These are phyloP conservation scores for Furcasterigmium furcatum DNA, from an alignment of 2,329 filamentous ascomycete species.

Conservation along the genomic window DNA sequence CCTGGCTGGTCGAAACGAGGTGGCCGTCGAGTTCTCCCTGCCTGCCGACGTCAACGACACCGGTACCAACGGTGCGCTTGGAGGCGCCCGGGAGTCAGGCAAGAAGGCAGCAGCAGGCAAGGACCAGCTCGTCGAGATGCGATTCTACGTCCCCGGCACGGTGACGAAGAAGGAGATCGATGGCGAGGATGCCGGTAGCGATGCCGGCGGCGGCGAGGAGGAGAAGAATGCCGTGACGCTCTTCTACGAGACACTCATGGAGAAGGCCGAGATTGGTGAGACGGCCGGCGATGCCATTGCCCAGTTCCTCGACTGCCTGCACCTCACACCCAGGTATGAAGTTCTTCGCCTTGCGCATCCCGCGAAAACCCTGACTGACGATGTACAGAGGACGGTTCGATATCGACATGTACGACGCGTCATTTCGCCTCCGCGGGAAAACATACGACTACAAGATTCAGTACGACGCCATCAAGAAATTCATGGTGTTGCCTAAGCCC, in stretches of 20 bases:
- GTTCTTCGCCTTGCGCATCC: neutral
- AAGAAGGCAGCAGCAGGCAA: constrained; percentile 86
- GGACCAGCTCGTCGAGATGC: constrained; percentile 96
- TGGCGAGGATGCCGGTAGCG: constrained; percentile 69
- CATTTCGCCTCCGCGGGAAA: constrained; percentile 95
- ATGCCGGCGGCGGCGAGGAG: constrained; percentile 57
- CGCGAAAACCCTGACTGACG: neutral
- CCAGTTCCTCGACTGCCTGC: constrained; percentile 93
- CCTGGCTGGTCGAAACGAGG: constrained; percentile 94
- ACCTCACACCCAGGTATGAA: constrained; percentile 83
- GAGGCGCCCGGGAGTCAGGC: constrained; percentile 71
- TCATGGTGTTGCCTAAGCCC: constrained; percentile 97
- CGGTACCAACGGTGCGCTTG: constrained; percentile 69
- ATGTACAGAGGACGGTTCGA: constrained; percentile 88
- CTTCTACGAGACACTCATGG: constrained; percentile 98
- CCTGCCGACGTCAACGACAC: constrained; percentile 69
- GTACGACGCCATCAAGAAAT: constrained; percentile 97
- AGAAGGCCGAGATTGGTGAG: constrained; percentile 98
- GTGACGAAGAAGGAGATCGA: constrained; percentile 74
- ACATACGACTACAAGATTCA: constrained; percentile 99
- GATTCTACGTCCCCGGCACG: constrained; percentile 95
- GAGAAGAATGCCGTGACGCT: constrained; percentile 94
- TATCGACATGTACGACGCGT: constrained; percentile 98
- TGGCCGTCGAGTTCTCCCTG: constrained; percentile 89
- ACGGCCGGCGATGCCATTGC: constrained; percentile 98